Conservation (phyloP, 2,329 filamentous ascomycete genomes). For the Trichoderma guizhouense region DNA sequence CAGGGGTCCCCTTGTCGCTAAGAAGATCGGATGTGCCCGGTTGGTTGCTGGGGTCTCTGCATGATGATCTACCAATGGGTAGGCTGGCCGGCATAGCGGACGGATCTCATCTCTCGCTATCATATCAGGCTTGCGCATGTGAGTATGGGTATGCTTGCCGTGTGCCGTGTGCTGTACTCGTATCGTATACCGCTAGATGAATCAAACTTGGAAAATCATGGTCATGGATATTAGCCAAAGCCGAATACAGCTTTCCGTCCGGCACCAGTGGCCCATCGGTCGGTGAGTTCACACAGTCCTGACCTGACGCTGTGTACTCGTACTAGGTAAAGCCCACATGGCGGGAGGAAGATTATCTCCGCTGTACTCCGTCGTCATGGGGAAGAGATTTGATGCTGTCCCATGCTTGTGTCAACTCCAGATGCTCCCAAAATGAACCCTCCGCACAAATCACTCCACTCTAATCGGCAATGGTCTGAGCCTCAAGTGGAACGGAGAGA, state of each 20-base stretch:
- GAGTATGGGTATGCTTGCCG: not conserved
- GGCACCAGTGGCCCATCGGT: not conserved
- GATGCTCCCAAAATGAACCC: not conserved
- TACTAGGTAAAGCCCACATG: not conserved
- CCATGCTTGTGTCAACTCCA: not conserved
- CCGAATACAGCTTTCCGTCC: not conserved
- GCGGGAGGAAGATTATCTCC: not conserved
- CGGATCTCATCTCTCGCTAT: conserved; percentile 1
- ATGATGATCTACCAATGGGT: conserved; percentile 6
- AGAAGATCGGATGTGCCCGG: conserved; percentile 15
- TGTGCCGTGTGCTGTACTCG: not conserved
- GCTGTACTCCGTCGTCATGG: not conserved
- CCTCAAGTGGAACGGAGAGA: conserved; percentile 15
- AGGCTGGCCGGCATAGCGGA: not conserved
- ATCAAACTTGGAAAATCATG: not conserved
- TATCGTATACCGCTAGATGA: not conserved
- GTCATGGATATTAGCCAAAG: not conserved
- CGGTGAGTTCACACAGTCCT: not conserved
- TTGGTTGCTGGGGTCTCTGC: conserved; percentile 12
- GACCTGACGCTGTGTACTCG: not conserved
- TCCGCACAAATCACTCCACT: conserved; percentile 2
- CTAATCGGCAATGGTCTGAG: not conserved
- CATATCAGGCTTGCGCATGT: not conserved
- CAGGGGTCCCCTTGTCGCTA: conserved; percentile 5
- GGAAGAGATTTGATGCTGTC: not conserved